Evolutionary conservation across 441 rosid species (phyloP), one percentile per base, ranked within the genome.

Genomic region (Bocquillonia castaneifolia): DNA sequence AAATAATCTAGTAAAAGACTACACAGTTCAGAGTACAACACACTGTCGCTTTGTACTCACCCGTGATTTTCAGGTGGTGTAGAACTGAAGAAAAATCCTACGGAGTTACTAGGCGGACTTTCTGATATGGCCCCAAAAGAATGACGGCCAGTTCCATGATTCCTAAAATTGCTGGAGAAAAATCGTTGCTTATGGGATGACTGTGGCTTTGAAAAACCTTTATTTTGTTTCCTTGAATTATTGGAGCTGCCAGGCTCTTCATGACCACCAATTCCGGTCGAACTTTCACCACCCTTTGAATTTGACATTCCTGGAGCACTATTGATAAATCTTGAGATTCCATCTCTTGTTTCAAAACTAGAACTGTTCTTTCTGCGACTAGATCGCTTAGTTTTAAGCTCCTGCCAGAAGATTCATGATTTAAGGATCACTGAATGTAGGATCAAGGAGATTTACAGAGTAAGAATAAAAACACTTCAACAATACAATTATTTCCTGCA

Each of bases 81-180:
- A 67, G 97, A 90, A 62, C 97, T 87, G 76, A 85, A 94, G 93
- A 90, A 94, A 81, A 78, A 94, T 67, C 99, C 99, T 63, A 94
- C 86, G 32, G 99, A 88, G 80, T 82, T 82, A 74, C 96, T 91
- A 28, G 99, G 99, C 25, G 97, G 99, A 78, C 96, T 91, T 87
- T 94, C 99, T 44, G 97, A 91, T 74, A 82, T 51, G 61, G 64
- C 39, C 75, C 89, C 92, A 70, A 59, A 68, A 48, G 90, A 73
- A 73, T 77, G 85, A 48, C 73, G 86, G 63, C 78, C 78, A 10
- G 81, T 66, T 60, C 88, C 93, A 59, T 84, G 92, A 79, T 86
- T 89, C 76, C 81, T 88, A 54, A 81, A 81, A 87, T 88, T 91
- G 84, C 91, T 77, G 45, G 94, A 87, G 81, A 94, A 94, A 76